A percentile compares a stretch with the other conserved stretches of the same genome.
phyloP scores from a whole-genome alignment of 2,329 filamentous ascomycete species.

The Claviceps monticola region DNA sequence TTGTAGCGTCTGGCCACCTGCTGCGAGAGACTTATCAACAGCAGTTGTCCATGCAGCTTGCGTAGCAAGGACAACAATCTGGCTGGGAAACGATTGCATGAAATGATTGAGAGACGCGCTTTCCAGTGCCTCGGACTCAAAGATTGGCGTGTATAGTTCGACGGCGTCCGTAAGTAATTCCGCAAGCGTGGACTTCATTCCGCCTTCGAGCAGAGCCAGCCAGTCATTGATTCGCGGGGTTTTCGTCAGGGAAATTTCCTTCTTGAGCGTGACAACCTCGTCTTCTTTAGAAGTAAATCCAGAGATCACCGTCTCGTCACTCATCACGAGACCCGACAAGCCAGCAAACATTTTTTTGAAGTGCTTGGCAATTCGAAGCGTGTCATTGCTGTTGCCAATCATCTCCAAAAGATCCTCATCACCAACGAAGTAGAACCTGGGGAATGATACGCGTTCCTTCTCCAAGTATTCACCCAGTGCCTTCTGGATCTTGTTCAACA shows the following conservation, averaged over 20 bases:
- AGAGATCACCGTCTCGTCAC: constrained; percentile 78
- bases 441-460: constrained; percentile 93
- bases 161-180: constrained; percentile 81
- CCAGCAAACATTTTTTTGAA: constrained; percentile 99
- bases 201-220: constrained; percentile 82
- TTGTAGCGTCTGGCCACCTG: constrained; percentile 56
- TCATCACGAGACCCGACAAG: constrained; percentile 72
- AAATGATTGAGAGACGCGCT: constrained; percentile 60
- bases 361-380: constrained; percentile 89
- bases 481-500: constrained; percentile 98
- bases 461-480: constrained; percentile 96
- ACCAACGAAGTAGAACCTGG: constrained; percentile 97
- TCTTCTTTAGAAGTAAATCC: constrained; percentile 94
- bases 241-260: constrained; percentile 81
- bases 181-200: constrained; percentile 88
- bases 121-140: constrained; percentile 58
- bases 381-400: constrained; percentile 98
- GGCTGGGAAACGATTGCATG: constrained; percentile 73
- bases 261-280: constrained; percentile 75
- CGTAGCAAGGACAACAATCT: constrained; percentile 88
- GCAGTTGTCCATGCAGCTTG: constrained; percentile 88
- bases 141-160: constrained; percentile 66
- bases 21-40: constrained; percentile 63
- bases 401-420: constrained; percentile 98
- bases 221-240: constrained; percentile 98